These are phyloP conservation scores for Myochromella boudieri DNA, from an alignment of 768 basidiomycete genomes.

Conservation along the genomic window DNA sequence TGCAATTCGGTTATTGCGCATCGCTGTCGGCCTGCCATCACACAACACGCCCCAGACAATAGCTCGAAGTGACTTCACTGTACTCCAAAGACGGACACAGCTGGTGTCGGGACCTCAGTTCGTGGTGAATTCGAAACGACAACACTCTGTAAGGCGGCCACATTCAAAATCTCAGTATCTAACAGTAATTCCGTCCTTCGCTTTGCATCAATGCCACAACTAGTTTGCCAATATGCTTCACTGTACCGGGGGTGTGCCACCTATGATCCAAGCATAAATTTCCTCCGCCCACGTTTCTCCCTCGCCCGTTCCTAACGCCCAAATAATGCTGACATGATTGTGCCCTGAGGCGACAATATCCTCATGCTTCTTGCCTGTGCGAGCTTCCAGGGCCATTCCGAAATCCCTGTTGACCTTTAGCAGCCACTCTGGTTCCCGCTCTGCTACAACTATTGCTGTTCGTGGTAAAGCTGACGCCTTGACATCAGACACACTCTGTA, in stretches of 20 bases:
- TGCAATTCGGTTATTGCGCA: neutral
- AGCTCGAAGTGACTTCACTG: too few relatives aligned
- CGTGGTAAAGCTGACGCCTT: slow-evolving; percentile 42
- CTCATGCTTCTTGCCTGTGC: slow-evolving; percentile 28
- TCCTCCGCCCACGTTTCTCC: slow-evolving; percentile 65
- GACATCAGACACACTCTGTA: slow-evolving; percentile 33
- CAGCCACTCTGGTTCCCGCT: slow-evolving; percentile 53
- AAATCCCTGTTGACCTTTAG: slow-evolving; percentile 35
- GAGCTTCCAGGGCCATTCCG: slow-evolving; percentile 34
- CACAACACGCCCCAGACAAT: too few relatives aligned
- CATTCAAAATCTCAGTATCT: too few relatives aligned
- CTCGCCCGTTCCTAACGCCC: slow-evolving; percentile 49
- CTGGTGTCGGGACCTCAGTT: too few relatives aligned
- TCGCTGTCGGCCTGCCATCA: neutral
- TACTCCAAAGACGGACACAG: too few relatives aligned
- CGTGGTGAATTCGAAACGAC: too few relatives aligned
- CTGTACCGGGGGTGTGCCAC: too few relatives aligned
- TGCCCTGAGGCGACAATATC: slow-evolving; percentile 48
- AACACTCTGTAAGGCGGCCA: too few relatives aligned
- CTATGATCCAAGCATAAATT: slow-evolving; percentile 40
- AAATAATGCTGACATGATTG: slow-evolving; percentile 61
- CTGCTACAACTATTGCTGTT: slow-evolving; percentile 47
- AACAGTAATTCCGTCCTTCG: too few relatives aligned
- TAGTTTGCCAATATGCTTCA: too few relatives aligned
- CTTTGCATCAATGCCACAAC: too few relatives aligned